Base-by-base conservation (phyloP, 177 flowering plant species). In the Vitis hybrid region DNA sequence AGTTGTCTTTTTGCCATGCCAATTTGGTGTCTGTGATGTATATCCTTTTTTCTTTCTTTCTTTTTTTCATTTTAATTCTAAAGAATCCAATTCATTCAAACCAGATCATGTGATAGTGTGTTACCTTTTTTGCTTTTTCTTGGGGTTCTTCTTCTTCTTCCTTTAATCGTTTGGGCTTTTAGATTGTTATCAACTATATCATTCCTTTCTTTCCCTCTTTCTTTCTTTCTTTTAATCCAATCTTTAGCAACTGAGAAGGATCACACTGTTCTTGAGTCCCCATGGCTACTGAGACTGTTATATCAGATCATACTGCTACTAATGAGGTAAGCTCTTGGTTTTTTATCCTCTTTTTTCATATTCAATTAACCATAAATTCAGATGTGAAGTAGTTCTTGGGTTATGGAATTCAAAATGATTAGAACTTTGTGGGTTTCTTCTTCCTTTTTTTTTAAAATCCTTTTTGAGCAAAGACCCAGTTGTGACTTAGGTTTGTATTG, bases 211-310 rank as follows among this genome's bases (percentile, higher is more conserved):
- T 59, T 70, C 27, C 64, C 40, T 55, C 50, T 63, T 62, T 12
- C 21, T 64, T 52, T n/a, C 51, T 61, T 56, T 30, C 27, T 46
- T 30, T 19, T 32, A 5, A 3, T 56, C 51, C 7, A 32, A 52
- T 17, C 55, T 40, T 30, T 48, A 62, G 54, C 57, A 18, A 40
- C 35, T 52, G 10, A 14, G 52, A 54, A 19, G 46, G 32, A 9
- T 15, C 40, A 18, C 11, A 14, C 17, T 62, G 57, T 2, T 17
- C 35, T 56, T 55, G 67, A 64, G n/a, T 49, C 46, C 30, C 24
- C 17, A 79, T 79, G 82, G 79, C 82, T 68, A 76, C 72, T 67
- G 74, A 73, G 54, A 67, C 79, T 70, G 69, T 71, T 70, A 56
- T 50, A 49, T 62, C 75, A 11, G 58, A 62, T 67, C 74, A 71